Evolutionary conservation across 164 flowering plant genomes (phyloP), one percentile per base, ranked within the genome.

Genomic region (Berberis vulgaris): DNA sequence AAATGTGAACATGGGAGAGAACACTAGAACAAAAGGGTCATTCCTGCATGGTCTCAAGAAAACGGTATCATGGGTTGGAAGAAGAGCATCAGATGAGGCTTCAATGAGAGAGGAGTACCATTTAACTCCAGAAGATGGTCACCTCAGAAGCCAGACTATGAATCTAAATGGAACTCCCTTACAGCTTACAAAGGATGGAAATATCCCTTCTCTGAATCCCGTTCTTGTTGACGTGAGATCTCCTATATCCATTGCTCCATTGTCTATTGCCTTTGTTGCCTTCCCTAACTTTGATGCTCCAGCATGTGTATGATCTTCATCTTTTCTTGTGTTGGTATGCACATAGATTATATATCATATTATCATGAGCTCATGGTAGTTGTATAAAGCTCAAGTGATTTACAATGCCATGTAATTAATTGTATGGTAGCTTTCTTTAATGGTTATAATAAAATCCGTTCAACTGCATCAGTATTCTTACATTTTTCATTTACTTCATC

Each of bases 31-130:
- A 41, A 67, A 71, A 72, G 74, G 63, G 42, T 67, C 83, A n/a
- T 70, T 84, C 47, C 12, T 69, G 50, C 71, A 65, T 13, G 50
- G 77, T 45, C 69, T 86, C 13, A 84, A 84, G 78, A 79, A 49
- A 71, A 61, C 80, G 1, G 79, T 84, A 58, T 76, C 88, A 9
- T 86, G 89, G 92, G 71, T 83, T 11, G 93, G 94, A 65, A 70
- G 61, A 59, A 78, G 73, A 78, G 71, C 80, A 57, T 77, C 84
- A 42, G 84, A 71, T 43, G 78, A n/a, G 42, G 45, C 65, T 43
- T 43, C 70, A 5, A 49, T n/a, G 57, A 83, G 95, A 62, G 91
- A 88, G 59, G 96, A 88, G 68, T 91, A 91, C 74, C 89, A 86
- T 66, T 68, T 94, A 61, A 84, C 91, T 6, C 85, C 98, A 7